phyloP scores from a whole-genome alignment of 177 flowering plant genomes.

The Tripterygium wilfordii region DNA sequence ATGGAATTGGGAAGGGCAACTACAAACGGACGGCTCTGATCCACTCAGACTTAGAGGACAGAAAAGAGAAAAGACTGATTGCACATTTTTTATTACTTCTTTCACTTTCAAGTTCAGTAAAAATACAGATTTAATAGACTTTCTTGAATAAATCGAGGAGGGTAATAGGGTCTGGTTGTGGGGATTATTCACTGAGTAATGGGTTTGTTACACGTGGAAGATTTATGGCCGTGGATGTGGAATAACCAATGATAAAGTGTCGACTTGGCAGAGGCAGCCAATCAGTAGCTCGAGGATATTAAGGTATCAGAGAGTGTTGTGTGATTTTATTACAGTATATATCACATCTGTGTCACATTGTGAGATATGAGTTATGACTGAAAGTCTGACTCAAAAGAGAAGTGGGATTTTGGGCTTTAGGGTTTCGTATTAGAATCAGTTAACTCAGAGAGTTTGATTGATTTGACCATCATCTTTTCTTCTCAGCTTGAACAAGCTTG shows the following conservation, averaged over 20 bases:
- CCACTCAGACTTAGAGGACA: slow-evolving; percentile 17
- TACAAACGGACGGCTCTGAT: slow-evolving; percentile 33
- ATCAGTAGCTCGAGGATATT: slow-evolving; percentile 56
- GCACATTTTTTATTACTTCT: not conserved
- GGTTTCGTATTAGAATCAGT: slow-evolving; percentile 16
- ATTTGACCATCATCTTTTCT: slow-evolving; percentile 20
- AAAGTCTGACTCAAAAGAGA: slow-evolving; percentile 1
- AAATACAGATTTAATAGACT: not conserved
- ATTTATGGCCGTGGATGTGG: slow-evolving; percentile 5
- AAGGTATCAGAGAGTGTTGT: slow-evolving; percentile 26
- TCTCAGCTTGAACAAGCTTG: too few relatives aligned
- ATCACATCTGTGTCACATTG: too few relatives aligned
- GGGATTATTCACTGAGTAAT: slow-evolving; percentile 24
- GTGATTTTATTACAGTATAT: not conserved
- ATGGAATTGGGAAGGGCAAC: slow-evolving; percentile 12
- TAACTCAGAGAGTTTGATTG: slow-evolving; percentile 18
- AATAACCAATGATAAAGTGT: slow-evolving; percentile 33
- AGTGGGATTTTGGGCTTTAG: not conserved
- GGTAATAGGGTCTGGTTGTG: slow-evolving; percentile 11
- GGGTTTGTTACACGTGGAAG: slow-evolving; percentile 18
- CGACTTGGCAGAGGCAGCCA: slow-evolving; percentile 46
- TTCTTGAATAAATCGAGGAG: slow-evolving; percentile 10
- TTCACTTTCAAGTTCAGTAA: not conserved
- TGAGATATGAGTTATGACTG: too few relatives aligned
- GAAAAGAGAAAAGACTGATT: not conserved